Evolutionary conservation across 805 yeast species (phyloP).

Genomic region (Torulaspora quercuum): DNA sequence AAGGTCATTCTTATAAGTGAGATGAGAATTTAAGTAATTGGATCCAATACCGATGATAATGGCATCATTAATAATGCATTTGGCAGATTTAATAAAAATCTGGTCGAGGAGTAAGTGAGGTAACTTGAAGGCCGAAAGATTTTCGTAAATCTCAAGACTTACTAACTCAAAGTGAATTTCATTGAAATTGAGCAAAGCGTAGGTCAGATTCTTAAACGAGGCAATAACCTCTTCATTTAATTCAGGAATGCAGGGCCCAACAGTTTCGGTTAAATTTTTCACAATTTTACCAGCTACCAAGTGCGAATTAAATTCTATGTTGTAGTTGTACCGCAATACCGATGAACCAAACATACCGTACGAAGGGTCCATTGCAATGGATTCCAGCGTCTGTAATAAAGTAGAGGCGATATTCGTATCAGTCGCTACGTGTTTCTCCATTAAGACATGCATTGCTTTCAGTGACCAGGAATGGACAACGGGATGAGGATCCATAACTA

Average conservation of each 20-base stretch:
- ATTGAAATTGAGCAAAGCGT: conserved; percentile 36
- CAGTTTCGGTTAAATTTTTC: conserved; percentile 44
- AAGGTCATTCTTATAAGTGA: conserved; percentile 40
- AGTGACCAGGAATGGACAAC: conserved; percentile 72
- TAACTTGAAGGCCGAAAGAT: conserved; percentile 31
- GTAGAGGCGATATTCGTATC: conserved; percentile 44
- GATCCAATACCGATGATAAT: conserved; percentile 24
- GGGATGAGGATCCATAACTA: conserved; percentile 80
- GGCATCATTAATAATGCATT: conserved; percentile 16
- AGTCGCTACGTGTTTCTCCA: conserved; percentile 53
- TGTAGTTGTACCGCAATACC: conserved; percentile 48
- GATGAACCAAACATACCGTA: conserved; percentile 48
- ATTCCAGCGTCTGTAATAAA: conserved; percentile 41
- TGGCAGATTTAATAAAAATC: conserved; percentile 25
- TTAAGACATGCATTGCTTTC: conserved; percentile 51
- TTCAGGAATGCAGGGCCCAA: conserved; percentile 54
- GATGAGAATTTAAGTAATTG: conserved; percentile 16
- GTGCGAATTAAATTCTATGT: conserved; percentile 45
- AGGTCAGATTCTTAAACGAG: conserved; percentile 38
- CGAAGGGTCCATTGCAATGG: conserved; percentile 44
- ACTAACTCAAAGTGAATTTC: conserved; percentile 34
- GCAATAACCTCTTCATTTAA: conserved; percentile 33
- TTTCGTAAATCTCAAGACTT: conserved; percentile 24
- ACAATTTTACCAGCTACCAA: conserved; percentile 44
- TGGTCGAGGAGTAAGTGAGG: conserved; percentile 32